phyloP scores from a whole-genome alignment of 2,329 filamentous ascomycete species.

The Paraconiothyrium sp. region DNA sequence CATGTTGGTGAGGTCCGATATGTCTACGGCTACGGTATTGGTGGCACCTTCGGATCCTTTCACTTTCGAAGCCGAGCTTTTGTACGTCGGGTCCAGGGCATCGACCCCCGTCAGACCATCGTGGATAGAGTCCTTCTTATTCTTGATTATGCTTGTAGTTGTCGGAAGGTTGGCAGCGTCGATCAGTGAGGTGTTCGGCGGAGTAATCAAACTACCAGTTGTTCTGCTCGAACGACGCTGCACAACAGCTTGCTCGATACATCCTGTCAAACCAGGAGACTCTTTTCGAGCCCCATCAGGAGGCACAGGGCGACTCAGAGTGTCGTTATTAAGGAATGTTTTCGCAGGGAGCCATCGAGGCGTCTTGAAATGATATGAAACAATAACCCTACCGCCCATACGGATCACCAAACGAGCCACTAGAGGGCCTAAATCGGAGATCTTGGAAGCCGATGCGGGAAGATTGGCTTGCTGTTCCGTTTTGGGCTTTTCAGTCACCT shows the following conservation, averaged over 20 bases:
- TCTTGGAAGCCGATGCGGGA: not conserved
- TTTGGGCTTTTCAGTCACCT: constrained; percentile 28
- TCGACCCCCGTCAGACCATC: not conserved
- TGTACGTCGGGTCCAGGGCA: not conserved
- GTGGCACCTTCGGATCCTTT: not conserved
- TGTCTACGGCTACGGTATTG: not conserved
- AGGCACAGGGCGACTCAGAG: no score
- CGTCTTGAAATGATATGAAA: not conserved
- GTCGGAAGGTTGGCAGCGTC: not conserved
- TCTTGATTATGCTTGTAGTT: constrained; percentile 6
- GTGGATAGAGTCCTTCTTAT: constrained; percentile 16
- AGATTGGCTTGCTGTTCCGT: not conserved
- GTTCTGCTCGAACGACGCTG: constrained; percentile 1
- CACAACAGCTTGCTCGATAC: constrained; percentile 4
- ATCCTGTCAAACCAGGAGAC: constrained; percentile 3
- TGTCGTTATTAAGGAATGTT: not conserved
- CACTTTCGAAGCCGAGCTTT: not conserved
- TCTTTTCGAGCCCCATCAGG: not conserved
- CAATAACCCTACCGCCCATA: constrained; percentile 18
- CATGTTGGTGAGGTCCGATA: not conserved
- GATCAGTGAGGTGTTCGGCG: constrained; percentile 11
- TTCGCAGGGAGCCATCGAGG: not conserved
- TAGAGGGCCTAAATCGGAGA: constrained; percentile 2
- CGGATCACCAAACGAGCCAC: constrained; percentile 31
- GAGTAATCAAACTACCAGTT: constrained; percentile 1